A percentile compares a stretch with the other conserved stretches of the same genome.
These are phyloP conservation scores for Flaveria ramosissima DNA, from an alignment of 129 eudicot species.

Conservation along the genomic window DNA sequence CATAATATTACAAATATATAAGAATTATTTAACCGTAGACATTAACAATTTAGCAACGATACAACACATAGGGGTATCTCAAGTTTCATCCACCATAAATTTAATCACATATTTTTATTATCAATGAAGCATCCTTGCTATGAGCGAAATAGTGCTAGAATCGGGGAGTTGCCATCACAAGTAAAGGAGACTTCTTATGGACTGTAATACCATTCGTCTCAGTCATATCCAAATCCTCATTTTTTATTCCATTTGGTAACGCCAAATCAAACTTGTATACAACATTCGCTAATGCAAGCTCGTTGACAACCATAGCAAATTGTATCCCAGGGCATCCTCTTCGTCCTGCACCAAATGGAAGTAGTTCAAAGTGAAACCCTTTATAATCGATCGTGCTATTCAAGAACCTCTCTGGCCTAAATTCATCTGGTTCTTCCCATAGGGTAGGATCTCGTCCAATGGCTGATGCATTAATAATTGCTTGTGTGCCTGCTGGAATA, in stretches of 20 bases:
- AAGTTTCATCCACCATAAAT: too few relatives aligned
- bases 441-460: slow-evolving; percentile 44
- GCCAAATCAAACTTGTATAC: slow-evolving; percentile 49
- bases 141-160: not conserved
- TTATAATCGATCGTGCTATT: slow-evolving; percentile 11
- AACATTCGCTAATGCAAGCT: slow-evolving; percentile 62
- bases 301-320: slow-evolving; percentile 42
- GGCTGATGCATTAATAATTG: slow-evolving; percentile 61
- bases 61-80: too few relatives aligned
- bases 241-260: slow-evolving; percentile 49
- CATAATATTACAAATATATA: too few relatives aligned
- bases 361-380: slow-evolving; percentile 38
- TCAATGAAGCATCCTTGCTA: too few relatives aligned
- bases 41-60: too few relatives aligned
- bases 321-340: slow-evolving; percentile 64
- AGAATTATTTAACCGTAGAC: too few relatives aligned
- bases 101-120: too few relatives aligned
- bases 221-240: slow-evolving; percentile 53
- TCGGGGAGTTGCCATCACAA: slow-evolving; percentile 41
- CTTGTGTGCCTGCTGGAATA: slow-evolving; percentile 50
- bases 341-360: slow-evolving; percentile 44
- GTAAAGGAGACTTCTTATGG: slow-evolving; percentile 35
- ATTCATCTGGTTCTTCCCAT: slow-evolving; percentile 41
- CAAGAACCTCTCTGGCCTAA: slow-evolving; percentile 41
- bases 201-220: slow-evolving; percentile 34